Base-by-base conservation (phyloP, 768 basidiomycete species). In the Tephrocybe rancida region DNA sequence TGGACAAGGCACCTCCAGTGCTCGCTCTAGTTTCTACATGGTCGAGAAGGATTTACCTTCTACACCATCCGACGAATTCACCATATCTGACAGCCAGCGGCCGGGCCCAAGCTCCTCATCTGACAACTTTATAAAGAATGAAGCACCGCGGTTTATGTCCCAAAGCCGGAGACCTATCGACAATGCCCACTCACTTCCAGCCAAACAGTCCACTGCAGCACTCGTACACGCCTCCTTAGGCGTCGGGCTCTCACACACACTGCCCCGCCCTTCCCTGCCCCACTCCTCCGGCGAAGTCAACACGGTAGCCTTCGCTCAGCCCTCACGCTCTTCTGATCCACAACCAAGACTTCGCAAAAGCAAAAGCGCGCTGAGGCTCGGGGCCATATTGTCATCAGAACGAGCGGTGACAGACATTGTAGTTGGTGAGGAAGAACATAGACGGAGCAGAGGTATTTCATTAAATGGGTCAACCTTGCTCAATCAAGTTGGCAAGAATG, bases 211-310 rank as follows among this genome's bases (percentile, higher is more conserved):
- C 26, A 67, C 73, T 10, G 54, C 75, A 25, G 77, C 79, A 29
- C 70, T 83, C 19, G 80, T 81, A 18, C 85, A 83, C 37, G 80
- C 87, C 26, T 72, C 80, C 2, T 64, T 86, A 25, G 85, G 84
- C 27, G 63, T 88, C 24, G 83, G 86, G 43, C 71, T 86, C 27
- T 77, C 85, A 37, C 82, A 79, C 59, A 65, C 38, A 62, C 70
- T 47, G 68, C 76, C 21, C 61, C 73, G 8, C 70, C 78, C 27
- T 71, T 80, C 22, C 71, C 77, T 27, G 65, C 39, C 19, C n/a
- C 35, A 16, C 10, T 8, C n/a, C 6, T 32, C 72, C 21, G 67
- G 75, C 22, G 82, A 83, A 52, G 61, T 78, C 39, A 83, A 82
- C 61, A 73, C 77, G 3, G 67, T 82, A 41, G 68, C 76, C n/a